Conservation (phyloP, 176 grass and related monocot genomes). For the Thinopyrum elongatum region DNA sequence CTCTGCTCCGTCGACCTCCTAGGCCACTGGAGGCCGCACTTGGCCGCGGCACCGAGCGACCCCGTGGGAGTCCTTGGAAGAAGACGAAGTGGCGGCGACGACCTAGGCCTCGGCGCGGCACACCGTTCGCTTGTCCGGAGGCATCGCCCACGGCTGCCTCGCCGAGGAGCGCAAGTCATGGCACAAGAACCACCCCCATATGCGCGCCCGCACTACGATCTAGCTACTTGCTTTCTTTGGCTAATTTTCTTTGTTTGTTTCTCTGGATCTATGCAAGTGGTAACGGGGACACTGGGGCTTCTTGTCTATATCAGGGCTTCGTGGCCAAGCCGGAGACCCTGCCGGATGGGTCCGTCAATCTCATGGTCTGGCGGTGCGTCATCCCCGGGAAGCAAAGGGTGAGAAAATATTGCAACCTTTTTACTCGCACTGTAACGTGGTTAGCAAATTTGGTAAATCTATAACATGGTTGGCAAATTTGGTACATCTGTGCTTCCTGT, state of each 20-base stretch:
- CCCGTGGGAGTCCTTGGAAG: background rate
- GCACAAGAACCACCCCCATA: conserved; percentile 86
- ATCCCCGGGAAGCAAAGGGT: conserved; percentile 82
- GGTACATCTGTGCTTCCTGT: background rate
- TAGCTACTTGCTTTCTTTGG: background rate
- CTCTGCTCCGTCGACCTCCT: too few relatives aligned
- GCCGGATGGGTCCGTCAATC: conserved; percentile 78
- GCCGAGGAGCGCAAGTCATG: conserved; percentile 83
- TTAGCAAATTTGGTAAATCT: background rate
- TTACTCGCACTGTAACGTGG: background rate
- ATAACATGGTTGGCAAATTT: too few relatives aligned
- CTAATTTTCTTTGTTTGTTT: background rate
- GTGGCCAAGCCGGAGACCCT: conserved; percentile 81
- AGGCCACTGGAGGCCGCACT: too few relatives aligned
- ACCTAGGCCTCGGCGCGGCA: background rate
- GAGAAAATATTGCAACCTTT: conserved; percentile 12
- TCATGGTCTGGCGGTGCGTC: conserved; percentile 80
- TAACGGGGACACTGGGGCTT: background rate
- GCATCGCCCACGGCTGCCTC: conserved; percentile 68
- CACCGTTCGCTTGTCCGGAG: too few relatives aligned
- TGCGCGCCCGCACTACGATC: conserved; percentile 2
- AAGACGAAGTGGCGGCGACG: background rate
- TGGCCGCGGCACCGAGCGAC: background rate
- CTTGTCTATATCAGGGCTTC: conserved; percentile 61
- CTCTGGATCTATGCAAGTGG: background rate